Conservation (phyloP, 768 basidiomycete species). For the Sistotremastrum niveocremeum region DNA sequence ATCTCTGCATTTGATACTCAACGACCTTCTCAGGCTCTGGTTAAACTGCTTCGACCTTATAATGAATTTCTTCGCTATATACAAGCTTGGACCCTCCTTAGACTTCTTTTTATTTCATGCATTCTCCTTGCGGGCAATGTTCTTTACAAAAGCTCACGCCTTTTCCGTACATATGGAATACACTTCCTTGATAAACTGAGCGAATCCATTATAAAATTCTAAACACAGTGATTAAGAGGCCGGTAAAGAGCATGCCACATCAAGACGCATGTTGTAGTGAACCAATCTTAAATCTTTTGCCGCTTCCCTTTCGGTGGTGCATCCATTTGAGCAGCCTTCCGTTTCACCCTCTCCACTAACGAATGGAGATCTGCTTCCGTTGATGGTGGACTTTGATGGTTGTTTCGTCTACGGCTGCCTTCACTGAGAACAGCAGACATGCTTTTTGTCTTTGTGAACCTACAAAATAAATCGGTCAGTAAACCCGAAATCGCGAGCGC, state of each 20-base stretch:
- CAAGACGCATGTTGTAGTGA: neutral
- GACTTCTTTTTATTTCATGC: too few species aligned
- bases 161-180: too few species aligned
- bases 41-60: slow-evolving; percentile 17
- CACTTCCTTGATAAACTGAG: too few species aligned
- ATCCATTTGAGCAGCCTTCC: slow-evolving; percentile 39
- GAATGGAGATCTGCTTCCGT: slow-evolving; percentile 29
- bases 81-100: too few species aligned
- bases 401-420: slow-evolving; percentile 20
- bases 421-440: slow-evolving; percentile 83
- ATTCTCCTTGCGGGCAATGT: too few species aligned
- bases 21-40: slow-evolving; percentile 22
- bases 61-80: too few species aligned
- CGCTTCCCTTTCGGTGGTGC: slow-evolving; percentile 24
- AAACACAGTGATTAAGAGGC: too few species aligned
- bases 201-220: too few species aligned
- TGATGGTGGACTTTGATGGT: slow-evolving; percentile 1
- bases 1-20: neutral
- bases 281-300: slow-evolving; percentile 16
- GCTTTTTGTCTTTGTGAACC: slow-evolving; percentile 85
- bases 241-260: too few species aligned
- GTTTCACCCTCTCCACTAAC: slow-evolving; percentile 79
- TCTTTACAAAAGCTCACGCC: too few species aligned
- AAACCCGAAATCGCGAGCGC: neutral
- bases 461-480: slow-evolving; percentile 19